These are phyloP conservation scores for Pythium diclinum DNA, from an alignment of 352 stramenopile species.

Conservation along the genomic window DNA sequence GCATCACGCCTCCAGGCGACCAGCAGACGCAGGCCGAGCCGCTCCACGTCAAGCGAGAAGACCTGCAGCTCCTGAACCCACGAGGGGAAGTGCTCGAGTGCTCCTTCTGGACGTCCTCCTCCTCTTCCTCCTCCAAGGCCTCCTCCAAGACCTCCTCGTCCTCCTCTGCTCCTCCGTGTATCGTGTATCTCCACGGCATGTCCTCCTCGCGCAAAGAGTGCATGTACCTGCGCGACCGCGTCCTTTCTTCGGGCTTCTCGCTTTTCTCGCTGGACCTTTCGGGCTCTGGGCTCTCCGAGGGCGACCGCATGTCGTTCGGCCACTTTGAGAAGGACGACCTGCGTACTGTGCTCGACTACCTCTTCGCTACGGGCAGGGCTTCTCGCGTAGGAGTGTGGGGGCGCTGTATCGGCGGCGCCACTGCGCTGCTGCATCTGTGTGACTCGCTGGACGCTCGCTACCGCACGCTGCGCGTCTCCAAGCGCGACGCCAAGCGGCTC, in stretches of 20 bases:
- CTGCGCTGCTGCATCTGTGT: constrained; percentile 53
- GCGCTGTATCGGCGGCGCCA: constrained; percentile 53
- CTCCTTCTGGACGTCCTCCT: constrained; percentile 51
- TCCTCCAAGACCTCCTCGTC: neutral
- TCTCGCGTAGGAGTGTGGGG: constrained; percentile 65
- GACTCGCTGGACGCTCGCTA: constrained; percentile 42
- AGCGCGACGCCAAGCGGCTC: constrained; percentile 34
- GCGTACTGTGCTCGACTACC: constrained; percentile 49
- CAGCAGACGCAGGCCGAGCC: neutral
- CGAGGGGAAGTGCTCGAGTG: constrained; percentile 57
- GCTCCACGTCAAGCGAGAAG: constrained; percentile 40
- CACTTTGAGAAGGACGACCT: constrained; percentile 71
- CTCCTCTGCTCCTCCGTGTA: constrained; percentile 35
- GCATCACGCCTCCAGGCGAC: neutral
- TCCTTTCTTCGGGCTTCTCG: constrained; percentile 62
- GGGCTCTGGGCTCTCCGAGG: constrained; percentile 60
- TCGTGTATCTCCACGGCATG: constrained; percentile 78
- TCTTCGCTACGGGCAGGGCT: constrained; percentile 58
- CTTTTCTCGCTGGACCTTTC: constrained; percentile 74
- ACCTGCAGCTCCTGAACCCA: constrained; percentile 54
- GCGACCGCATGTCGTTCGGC: constrained; percentile 65
- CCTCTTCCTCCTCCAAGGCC: neutral
- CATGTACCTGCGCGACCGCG: constrained; percentile 52
- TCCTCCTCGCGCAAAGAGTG: constrained; percentile 77
- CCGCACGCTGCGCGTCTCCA: constrained; percentile 43